phyloP scores from a whole-genome alignment of 2,329 filamentous ascomycete genomes.

The Aspergillus unguis region DNA sequence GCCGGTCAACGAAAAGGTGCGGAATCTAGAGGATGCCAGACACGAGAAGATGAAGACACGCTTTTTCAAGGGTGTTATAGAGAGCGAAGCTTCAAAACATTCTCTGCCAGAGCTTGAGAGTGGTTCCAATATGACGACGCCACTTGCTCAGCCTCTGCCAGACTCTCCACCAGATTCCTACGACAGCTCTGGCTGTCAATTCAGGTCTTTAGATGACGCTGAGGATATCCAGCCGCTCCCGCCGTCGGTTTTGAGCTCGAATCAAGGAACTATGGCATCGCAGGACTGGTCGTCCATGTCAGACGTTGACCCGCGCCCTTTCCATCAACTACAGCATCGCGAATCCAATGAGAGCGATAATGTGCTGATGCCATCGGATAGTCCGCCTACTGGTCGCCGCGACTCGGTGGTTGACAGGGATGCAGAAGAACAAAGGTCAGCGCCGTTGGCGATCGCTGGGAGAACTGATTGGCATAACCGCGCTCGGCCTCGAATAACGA shows the following conservation, averaged over 20 bases:
- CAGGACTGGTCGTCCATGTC: slow-evolving; percentile 32
- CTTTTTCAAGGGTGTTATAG: slow-evolving; percentile 44
- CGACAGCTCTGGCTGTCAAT: slow-evolving; percentile 28
- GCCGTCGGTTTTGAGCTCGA: slow-evolving; percentile 42
- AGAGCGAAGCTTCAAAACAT: slow-evolving; percentile 32
- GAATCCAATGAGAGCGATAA: slow-evolving; percentile 28
- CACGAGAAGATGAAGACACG: slow-evolving; percentile 41
- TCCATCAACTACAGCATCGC: slow-evolving; percentile 20
- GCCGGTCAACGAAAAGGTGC: slow-evolving; percentile 23
- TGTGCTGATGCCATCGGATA: slow-evolving; percentile 18
- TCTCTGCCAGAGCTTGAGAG: slow-evolving; percentile 43
- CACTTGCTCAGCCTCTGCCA: slow-evolving; percentile 50
- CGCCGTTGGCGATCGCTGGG: slow-evolving; percentile 40
- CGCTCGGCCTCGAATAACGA: slow-evolving; percentile 23
- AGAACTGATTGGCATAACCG: slow-evolving; percentile 37
- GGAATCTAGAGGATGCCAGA: slow-evolving; percentile 29
- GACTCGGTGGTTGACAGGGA: slow-evolving; percentile 22
- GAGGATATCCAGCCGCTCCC: slow-evolving; percentile 42
- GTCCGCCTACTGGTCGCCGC: slow-evolving; percentile 22
- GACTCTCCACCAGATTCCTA: slow-evolving; percentile 37
- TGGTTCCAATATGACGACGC: slow-evolving; percentile 56
- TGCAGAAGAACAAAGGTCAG: slow-evolving; percentile 37
- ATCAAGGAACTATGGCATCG: slow-evolving; percentile 26
- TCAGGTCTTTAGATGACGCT: slow-evolving; percentile 31
- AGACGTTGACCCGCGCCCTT: slow-evolving; percentile 21